phyloP scores from a whole-genome alignment of 257 asterid species.

The Mitragyna speciosa region DNA sequence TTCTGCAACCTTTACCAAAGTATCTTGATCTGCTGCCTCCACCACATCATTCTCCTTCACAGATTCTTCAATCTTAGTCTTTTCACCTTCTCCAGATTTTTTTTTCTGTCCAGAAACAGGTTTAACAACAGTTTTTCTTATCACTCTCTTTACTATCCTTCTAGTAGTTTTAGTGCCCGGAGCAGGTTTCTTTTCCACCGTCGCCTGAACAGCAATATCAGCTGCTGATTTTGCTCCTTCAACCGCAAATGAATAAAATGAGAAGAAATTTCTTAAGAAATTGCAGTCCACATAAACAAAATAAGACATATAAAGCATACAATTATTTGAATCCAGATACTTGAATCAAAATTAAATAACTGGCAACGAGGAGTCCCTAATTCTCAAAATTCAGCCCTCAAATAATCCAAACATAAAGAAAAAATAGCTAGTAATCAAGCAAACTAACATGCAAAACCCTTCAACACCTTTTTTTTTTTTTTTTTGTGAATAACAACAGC shows the following conservation, averaged over 20 bases:
- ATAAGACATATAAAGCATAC: not conserved
- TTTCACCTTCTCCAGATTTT: slow-evolving; percentile 25
- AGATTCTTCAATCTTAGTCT: slow-evolving; percentile 14
- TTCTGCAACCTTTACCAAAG: slow-evolving; percentile 3
- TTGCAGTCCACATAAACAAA: not conserved
- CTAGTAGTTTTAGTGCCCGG: slow-evolving; percentile 32
- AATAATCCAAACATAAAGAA: not conserved
- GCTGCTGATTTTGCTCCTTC: slow-evolving; percentile 28
- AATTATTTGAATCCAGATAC: not conserved
- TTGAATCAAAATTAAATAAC: not conserved
- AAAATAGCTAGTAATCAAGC: no score
- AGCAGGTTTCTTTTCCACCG: slow-evolving; percentile 34
- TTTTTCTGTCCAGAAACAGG: slow-evolving; percentile 24
- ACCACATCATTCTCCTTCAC: not conserved
- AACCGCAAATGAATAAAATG: slow-evolving; percentile 20
- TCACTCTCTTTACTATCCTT: slow-evolving; percentile 45
- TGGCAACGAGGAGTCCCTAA: not conserved
- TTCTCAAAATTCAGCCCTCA: not conserved
- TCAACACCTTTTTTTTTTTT: not conserved
- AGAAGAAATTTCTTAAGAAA: slow-evolving; percentile 5
- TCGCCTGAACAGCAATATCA: slow-evolving; percentile 26
- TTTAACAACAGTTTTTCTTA: slow-evolving; percentile 35
- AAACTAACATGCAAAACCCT: not conserved
- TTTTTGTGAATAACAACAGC: not conserved
- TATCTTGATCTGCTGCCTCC: slow-evolving; percentile 8